Percentiles rank a stretch among this genome's conserved stretches.
These are phyloP conservation scores for Extremus antarcticus DNA, from an alignment of 495 filamentous ascomycete species.

Conservation along the genomic window DNA sequence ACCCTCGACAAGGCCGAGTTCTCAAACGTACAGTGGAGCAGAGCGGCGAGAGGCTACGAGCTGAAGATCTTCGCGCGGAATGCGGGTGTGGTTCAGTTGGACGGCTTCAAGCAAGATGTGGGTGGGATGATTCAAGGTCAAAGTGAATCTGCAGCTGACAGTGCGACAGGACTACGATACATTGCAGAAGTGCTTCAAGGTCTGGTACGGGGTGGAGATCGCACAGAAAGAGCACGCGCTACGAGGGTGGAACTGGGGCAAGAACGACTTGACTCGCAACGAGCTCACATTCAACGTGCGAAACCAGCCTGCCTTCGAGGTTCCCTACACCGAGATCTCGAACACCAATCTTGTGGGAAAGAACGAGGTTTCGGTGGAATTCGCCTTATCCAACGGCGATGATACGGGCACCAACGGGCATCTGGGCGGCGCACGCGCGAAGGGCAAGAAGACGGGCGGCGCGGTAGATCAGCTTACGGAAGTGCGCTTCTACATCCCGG, in stretches of 20 bases:
- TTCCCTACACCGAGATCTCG: constrained; percentile 93
- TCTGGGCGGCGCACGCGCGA: constrained; percentile 64
- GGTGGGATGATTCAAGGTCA: constrained; percentile 39
- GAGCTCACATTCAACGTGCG: constrained; percentile 95
- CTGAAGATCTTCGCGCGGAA: constrained; percentile 76
- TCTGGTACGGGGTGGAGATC: constrained; percentile 88
- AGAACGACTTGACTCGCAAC: constrained; percentile 89
- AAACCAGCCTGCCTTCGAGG: constrained; percentile 92
- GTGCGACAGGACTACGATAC: constrained; percentile 92
- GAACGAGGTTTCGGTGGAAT: constrained; percentile 95
- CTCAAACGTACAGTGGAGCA: constrained; percentile 82
- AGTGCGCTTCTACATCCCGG: constrained; percentile 98
- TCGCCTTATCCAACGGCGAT: constrained; percentile 58
- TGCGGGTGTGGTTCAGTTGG: constrained; percentile 80
- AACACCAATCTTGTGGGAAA: constrained; percentile 97
- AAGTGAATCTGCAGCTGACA: background rate
- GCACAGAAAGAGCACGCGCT: constrained; percentile 88
- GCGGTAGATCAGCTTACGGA: constrained; percentile 89
- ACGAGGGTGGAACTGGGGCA: constrained; percentile 99
- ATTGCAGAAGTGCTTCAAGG: constrained; percentile 79
- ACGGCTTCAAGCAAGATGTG: constrained; percentile 90
- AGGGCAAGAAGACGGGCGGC: constrained; percentile 78
- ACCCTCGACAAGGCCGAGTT: constrained; percentile 79
- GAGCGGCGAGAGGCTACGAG: constrained; percentile 84
- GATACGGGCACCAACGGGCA: constrained; percentile 62